phyloP scores from a whole-genome alignment of 441 rosid species.

The Brassica hybrid region DNA sequence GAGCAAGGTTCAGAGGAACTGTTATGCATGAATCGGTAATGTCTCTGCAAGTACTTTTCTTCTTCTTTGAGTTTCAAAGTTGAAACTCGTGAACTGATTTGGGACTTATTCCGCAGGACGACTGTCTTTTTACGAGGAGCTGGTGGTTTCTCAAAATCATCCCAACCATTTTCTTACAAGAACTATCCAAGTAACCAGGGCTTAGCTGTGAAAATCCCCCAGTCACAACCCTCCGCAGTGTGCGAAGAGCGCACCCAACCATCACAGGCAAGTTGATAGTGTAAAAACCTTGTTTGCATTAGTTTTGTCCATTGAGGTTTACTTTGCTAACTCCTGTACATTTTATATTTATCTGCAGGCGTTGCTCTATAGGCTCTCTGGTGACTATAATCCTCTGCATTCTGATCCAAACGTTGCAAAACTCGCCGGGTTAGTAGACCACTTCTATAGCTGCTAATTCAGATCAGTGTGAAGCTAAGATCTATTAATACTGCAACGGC shows the following conservation, averaged over 20 bases:
- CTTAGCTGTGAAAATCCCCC: conserved; percentile 67
- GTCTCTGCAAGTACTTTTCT: conserved; percentile 10
- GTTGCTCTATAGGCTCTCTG: conserved; percentile 86
- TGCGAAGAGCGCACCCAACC: conserved; percentile 75
- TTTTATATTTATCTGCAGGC: conserved; percentile 62
- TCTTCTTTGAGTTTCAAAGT: conserved; percentile 1
- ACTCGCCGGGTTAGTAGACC: conserved; percentile 73
- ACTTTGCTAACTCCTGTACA: not conserved
- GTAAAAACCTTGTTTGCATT: conserved; percentile 7
- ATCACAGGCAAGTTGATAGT: conserved; percentile 71
- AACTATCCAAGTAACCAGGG: conserved; percentile 68
- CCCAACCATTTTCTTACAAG: conserved; percentile 72
- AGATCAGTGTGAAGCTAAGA: not conserved
- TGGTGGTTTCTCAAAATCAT: conserved; percentile 86
- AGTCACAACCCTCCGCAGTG: conserved; percentile 60
- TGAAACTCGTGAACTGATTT: conserved; percentile 26
- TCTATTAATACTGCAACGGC: not conserved
- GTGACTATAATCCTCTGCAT: conserved; percentile 95
- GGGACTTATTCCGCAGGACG: conserved; percentile 52
- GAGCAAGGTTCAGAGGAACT: conserved; percentile 74
- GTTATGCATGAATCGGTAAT: conserved; percentile 81
- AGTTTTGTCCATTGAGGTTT: no score
- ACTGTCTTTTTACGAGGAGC: conserved; percentile 80
- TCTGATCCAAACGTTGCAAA: conserved; percentile 83
- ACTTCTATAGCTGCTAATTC: conserved; percentile 8